Evolutionary conservation across 805 yeast genomes (phyloP).

Genomic region (Saturnispora diversa): DNA sequence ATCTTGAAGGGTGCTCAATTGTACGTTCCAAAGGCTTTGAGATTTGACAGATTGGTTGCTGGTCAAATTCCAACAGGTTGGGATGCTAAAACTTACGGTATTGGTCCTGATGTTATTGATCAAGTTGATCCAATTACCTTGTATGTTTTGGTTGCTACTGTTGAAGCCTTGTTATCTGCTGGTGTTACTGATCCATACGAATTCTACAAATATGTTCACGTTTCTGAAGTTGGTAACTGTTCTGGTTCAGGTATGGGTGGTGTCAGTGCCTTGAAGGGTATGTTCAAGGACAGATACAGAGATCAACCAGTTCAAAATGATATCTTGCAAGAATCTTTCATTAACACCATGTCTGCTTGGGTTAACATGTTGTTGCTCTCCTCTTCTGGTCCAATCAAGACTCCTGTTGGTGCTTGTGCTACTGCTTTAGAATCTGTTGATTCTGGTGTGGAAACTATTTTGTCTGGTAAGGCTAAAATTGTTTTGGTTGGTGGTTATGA

Average conservation of each 20-base stretch:
- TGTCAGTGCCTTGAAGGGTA: constrained; percentile 91
- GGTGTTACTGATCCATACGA: constrained; percentile 99
- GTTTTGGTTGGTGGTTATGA: constrained; percentile 98
- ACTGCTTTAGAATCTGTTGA: constrained; percentile 98
- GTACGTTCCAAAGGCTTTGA: constrained; percentile 79
- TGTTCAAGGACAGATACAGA: constrained; percentile 91
- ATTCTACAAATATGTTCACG: constrained; percentile 96
- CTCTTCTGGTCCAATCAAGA: constrained; percentile 97
- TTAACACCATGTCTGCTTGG: constrained; percentile 99
- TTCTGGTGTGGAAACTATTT: constrained; percentile 87
- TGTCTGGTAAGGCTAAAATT: constrained; percentile 90
- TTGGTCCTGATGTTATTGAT: constrained; percentile 80
- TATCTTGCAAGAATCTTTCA: constrained; percentile 94
- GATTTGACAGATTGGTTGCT: constrained; percentile 66
- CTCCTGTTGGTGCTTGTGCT: constrained; percentile 99
- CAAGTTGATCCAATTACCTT: constrained; percentile 97
- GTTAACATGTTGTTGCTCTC: constrained; percentile 96
- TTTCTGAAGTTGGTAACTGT: constrained; percentile 98
- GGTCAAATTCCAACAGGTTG: constrained; percentile 99
- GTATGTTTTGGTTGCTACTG: constrained; percentile 87
- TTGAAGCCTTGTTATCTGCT: constrained; percentile 85
- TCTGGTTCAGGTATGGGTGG: constrained; percentile 99
- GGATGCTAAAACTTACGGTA: constrained; percentile 93
- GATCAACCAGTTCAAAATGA: constrained; percentile 96
- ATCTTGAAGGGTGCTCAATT: constrained; percentile 90